These are phyloP conservation scores for Boletellus ananas DNA, from an alignment of 768 basidiomycete species.

Conservation along the genomic window DNA sequence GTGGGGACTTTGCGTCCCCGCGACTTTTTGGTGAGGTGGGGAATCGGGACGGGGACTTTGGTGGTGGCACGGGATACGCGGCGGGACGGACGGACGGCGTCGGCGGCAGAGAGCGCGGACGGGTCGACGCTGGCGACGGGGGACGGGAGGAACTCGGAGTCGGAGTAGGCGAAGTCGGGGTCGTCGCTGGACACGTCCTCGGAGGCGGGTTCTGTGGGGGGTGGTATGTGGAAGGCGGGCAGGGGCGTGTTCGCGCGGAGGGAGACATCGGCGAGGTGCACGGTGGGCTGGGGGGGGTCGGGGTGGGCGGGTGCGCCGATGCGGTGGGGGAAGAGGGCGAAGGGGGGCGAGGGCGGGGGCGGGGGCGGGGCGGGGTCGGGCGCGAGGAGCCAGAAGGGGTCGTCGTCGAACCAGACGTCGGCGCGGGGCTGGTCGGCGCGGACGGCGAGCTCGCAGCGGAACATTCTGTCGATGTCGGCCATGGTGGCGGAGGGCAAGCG, in stretches of 20 bases:
- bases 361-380: too few species aligned
- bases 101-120: neutral
- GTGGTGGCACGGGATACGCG: constrained; percentile 23
- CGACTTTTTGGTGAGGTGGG: constrained; percentile 48
- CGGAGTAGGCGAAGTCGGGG: constrained; percentile 17
- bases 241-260: neutral
- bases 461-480: constrained; percentile 25
- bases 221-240: constrained; percentile 3
- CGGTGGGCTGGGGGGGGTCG: constrained; percentile 15
- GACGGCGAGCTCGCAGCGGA: constrained; percentile 17
- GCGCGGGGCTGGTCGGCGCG: constrained; percentile 4
- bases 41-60: constrained; percentile 42
- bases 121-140: constrained; percentile 10
- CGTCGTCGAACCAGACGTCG: too few species aligned
- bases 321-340: too few species aligned
- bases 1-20: constrained; percentile 49
- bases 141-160: constrained; percentile 21
- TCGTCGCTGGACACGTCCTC: constrained; percentile 22
- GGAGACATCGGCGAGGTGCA: constrained; percentile 23
- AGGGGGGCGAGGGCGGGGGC: too few species aligned
- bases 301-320: too few species aligned
- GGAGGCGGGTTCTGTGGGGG: constrained; percentile 2
- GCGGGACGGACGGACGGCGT: constrained; percentile 15
- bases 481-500: constrained; percentile 7
- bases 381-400: too few species aligned